Percentiles rank a stretch among this genome's conserved stretches.
Evolutionary conservation across 2,329 filamentous ascomycete genomes (phyloP).

Genomic region (Diaporthe australafricana): DNA sequence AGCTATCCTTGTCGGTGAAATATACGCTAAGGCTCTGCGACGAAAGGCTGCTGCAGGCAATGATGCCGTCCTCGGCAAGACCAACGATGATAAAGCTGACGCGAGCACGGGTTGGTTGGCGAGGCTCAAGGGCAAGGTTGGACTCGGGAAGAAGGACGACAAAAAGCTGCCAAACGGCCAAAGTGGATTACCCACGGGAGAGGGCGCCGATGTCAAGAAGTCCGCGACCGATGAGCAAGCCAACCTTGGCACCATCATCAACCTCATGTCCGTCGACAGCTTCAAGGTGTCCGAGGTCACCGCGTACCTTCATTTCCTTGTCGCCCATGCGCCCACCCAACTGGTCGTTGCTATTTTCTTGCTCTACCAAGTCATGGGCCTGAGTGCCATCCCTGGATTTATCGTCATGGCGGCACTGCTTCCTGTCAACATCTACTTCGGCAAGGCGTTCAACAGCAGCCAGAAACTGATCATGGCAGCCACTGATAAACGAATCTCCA

Average conservation of each 20-base stretch:
- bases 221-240: slow-evolving; percentile 76
- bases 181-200: slow-evolving; percentile 34
- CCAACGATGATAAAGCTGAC: slow-evolving; percentile 51
- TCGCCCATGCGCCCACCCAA: slow-evolving; percentile 90
- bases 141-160: slow-evolving; percentile 69
- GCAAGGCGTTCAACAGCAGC: slow-evolving; percentile 83
- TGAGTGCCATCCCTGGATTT: slow-evolving; percentile 94
- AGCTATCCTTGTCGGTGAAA: slow-evolving; percentile 95
- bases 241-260: slow-evolving; percentile 98
- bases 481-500: slow-evolving; percentile 95
- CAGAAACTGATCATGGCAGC: slow-evolving; percentile 93
- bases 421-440: slow-evolving; percentile 90
- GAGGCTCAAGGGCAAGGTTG: slow-evolving; percentile 67
- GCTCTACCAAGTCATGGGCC: slow-evolving; percentile 90
- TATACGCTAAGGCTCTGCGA: slow-evolving; percentile 94
- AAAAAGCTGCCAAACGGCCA: slow-evolving; percentile 57
- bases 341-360: slow-evolving; percentile 83
- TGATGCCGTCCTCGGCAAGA: slow-evolving; percentile 77
- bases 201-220: slow-evolving; percentile 42
- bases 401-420: slow-evolving; percentile 89
- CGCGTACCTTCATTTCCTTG: slow-evolving; percentile 95
- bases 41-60: slow-evolving; percentile 85
- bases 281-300: slow-evolving; percentile 98
- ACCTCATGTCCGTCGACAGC: slow-evolving; percentile 98
- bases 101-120: slow-evolving; percentile 56